Base-by-base conservation (phyloP, 2,329 filamentous ascomycete species). In the Calonectria pseudoreteaudii region DNA sequence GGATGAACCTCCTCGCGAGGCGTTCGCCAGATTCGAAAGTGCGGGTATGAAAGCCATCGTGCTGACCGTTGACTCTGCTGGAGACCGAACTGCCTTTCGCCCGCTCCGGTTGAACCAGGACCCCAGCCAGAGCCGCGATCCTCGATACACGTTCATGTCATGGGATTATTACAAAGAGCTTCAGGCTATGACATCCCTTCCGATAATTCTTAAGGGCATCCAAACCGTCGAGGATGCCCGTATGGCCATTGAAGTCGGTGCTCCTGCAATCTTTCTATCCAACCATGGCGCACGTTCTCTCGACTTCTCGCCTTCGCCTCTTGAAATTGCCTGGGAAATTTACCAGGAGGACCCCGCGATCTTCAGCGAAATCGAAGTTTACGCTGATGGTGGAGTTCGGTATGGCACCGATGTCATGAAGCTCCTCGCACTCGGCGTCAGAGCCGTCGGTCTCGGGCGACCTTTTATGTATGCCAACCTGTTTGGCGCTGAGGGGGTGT, bases 391-490 rank as follows among this genome's bases (percentile, higher is more conserved):
- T 5, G 86, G 86, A 60, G 78, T 87, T 30, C 84, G 86, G 52
- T 86, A 86, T 70, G 86, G 86, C 14, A 82, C 82, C 8, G 86
- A 88, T 64, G 83, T 82, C 20, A 79, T 87, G 23, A 85, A 86
- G 75, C 83, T 87, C 13, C 81, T 88, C 20, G 82, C 85, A 3
- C 83, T 87, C 20, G 86, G 86, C 9, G 86, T 86, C 66, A 84
- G 82, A 77, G 86, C 85, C 11, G 86, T 87, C 13, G 84, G 89
- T 14, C 74, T 91, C 0, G 89, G 88, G 16, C 81, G 89, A 0
- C 86, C 88, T 11, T 86, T 88, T 74, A 89, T 90, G 88, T 90
- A 85, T 78, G 83, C 87, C 73, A 90, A 90, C 80, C 80, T 88
- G 56, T 91, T 86, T 72, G 89, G 89, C 5, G 80, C 83, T 50